A percentile compares a stretch with the other conserved stretches of the same genome.
phyloP scores from a whole-genome alignment of 495 filamentous ascomycete genomes.

The Wilcoxina mikolae region DNA sequence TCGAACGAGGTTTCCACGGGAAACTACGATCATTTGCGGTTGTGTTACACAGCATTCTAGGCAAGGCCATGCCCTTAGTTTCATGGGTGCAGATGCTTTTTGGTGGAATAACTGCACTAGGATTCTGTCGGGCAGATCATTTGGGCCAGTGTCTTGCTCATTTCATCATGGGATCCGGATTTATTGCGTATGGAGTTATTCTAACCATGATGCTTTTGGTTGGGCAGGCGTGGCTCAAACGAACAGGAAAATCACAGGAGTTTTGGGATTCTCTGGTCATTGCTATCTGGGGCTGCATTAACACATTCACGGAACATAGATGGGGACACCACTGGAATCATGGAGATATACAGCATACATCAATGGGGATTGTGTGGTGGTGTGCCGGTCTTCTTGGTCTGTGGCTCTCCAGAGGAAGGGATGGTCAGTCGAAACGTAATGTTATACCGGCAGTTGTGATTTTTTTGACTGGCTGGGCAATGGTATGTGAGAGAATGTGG shows the following conservation, averaged over 20 bases:
- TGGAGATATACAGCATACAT: constrained; percentile 93
- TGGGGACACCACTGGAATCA: constrained; percentile 85
- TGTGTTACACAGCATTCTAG: constrained; percentile 60
- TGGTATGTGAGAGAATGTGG: constrained; percentile 38
- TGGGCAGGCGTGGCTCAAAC: constrained; percentile 72
- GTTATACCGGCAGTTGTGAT: constrained; percentile 85
- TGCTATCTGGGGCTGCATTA: constrained; percentile 80
- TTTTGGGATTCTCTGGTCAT: constrained; percentile 93
- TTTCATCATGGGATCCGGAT: constrained; percentile 96
- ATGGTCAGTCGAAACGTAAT: constrained; percentile 80
- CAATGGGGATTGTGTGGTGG: constrained; percentile 98
- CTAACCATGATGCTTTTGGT: constrained; percentile 76
- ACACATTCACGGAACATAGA: constrained; percentile 93
- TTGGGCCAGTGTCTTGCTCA: constrained; percentile 87
- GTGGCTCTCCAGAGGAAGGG: constrained; percentile 70
- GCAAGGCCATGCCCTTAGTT: constrained; percentile 72
- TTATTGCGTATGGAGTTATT: constrained; percentile 84
- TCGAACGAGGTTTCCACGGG: constrained; percentile 67
- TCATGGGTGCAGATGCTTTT: constrained; percentile 95
- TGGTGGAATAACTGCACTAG: constrained; percentile 79
- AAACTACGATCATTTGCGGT: constrained; percentile 59
- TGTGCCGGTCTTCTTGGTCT: constrained; percentile 78
- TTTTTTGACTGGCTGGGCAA: constrained; percentile 83
- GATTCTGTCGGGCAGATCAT: constrained; percentile 90
- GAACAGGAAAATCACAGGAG: constrained; percentile 80